These are phyloP conservation scores for Knufia fluminis DNA, from an alignment of 2,329 filamentous ascomycete species.

Conservation along the genomic window DNA sequence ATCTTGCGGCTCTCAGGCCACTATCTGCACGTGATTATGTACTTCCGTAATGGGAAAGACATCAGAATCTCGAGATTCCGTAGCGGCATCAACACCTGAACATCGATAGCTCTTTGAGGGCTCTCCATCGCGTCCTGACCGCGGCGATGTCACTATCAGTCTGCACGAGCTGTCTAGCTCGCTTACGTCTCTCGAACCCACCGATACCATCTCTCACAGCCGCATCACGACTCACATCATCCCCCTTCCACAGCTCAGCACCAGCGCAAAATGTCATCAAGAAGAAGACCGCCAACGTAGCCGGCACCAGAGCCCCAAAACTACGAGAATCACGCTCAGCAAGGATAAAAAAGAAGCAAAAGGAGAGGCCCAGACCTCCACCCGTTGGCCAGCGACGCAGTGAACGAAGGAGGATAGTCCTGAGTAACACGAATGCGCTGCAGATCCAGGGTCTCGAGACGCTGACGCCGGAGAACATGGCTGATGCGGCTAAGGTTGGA, in stretches of 20 bases:
- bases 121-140: not conserved
- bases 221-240: not conserved
- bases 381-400: constrained; percentile 75
- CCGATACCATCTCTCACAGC: not conserved
- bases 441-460: constrained; percentile 60
- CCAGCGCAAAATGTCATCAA: constrained; percentile 29
- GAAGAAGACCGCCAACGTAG: constrained; percentile 39
- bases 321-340: constrained; percentile 32
- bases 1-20: not conserved
- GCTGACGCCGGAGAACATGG: constrained; percentile 48
- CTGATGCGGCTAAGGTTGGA: constrained; percentile 49
- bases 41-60: not conserved
- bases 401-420: constrained; percentile 75
- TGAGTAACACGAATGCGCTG: constrained; percentile 90
- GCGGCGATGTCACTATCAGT: constrained; percentile 9
- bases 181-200: constrained; percentile 8
- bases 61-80: not conserved
- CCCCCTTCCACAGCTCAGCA: constrained; percentile 38
- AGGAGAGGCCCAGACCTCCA: constrained; percentile 46
- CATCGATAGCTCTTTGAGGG: not conserved
- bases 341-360: constrained; percentile 38
- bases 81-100: not conserved
- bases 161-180: constrained; percentile 9
- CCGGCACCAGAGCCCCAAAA: constrained; percentile 20
- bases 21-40: constrained; percentile 8